Base-by-base conservation (phyloP, 164 flowering plant genomes). In the Berberis vulgaris region DNA sequence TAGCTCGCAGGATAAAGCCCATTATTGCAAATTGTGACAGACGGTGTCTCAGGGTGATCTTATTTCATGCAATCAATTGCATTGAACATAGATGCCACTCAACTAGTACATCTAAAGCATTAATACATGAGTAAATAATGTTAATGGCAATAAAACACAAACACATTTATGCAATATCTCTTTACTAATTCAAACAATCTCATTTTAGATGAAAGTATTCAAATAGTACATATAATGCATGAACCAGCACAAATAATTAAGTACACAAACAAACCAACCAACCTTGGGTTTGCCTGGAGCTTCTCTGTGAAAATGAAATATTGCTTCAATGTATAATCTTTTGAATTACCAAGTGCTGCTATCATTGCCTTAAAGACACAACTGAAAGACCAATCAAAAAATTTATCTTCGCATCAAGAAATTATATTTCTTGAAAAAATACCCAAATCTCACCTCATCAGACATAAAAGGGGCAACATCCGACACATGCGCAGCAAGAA, bases 391-490 rank as follows among this genome's bases (percentile, higher is more conserved):
- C 45, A 67, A n/a, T 46, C 50, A 1, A 54, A 41, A 13, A 49
- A 40, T 2, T 4, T 45, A 49, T 50, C 7, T 9, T 40, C 60
- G 43, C 1, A 43, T 38, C 26, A 41, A 59, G 54, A 56, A 38
- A 41, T 41, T 13, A 26, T 45, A 9, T 41, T 61, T 13, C 44
- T 10, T 43, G 2, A 11, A 43, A 49, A 50, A 50, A 10, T 26
- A 26, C 26, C 0, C 5, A 59, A 57, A 64, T 8, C 52, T 54
- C 59, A 91, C 97, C 92, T 91, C 96, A 69, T 91, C 98, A 8
- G 96, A 91, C 96, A 91, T 91, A 76, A 89, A 91, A 0, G 96
- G 95, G 1, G 89, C 86, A 38, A 81, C 72, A 3, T 83, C 82
- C 2, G 96, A 91, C 4, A 89, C 86, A 73, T 77, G 87, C 60